Evolutionary conservation across 495 filamentous ascomycete species (phyloP), one percentile per base, ranked within the genome.

Genomic region (Xylaria longipes): DNA sequence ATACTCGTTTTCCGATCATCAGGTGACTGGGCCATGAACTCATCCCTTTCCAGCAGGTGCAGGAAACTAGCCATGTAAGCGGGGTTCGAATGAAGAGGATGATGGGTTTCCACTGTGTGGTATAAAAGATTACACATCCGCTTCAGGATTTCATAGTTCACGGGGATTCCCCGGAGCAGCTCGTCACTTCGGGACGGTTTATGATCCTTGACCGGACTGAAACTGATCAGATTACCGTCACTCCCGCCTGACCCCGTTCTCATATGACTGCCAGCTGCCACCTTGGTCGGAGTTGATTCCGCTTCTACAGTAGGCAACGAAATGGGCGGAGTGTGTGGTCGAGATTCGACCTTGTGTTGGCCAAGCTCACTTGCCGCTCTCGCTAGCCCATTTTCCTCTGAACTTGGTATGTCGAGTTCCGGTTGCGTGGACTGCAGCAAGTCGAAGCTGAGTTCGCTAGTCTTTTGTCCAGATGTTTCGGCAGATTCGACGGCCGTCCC

Each of bases 1-100:
- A 52, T 31, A 15, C 37, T 22, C 29, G 43, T 71, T 14, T 41
- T 65, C 63, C 74, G 72, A 4, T 79, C 61, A 6, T 72, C 29
- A 31, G 22, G 33, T 3, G 70, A n/a, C 35, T 75, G 33, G 25
- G 17, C 37, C 14, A 12, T 35, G 22, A 77, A 79, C 20, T 57
- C 45, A 0, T 50, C 39, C n/a, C 69, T 37, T 25, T 50, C 35
- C 56, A 52, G 25, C 8, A 79, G 72, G n/a, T 73, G 45, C 9
- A 63, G 5, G 1, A 63, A 41, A 29, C 56, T 41, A 17, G 57
- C 45, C 14, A 63, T 12, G 6, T 52, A 63, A 27, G 68, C 33
- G 0, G 64, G 12, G 22, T 66, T 17, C n/a, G 20, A 43, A 22
- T 22, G 2, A 0, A 3, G 14, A 20, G 50, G 20, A 43, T 37